Evolutionary conservation across 2,329 filamentous ascomycete species (phyloP), one percentile per base, ranked within the genome.

Genomic region (Fusarium praegraminearum): DNA sequence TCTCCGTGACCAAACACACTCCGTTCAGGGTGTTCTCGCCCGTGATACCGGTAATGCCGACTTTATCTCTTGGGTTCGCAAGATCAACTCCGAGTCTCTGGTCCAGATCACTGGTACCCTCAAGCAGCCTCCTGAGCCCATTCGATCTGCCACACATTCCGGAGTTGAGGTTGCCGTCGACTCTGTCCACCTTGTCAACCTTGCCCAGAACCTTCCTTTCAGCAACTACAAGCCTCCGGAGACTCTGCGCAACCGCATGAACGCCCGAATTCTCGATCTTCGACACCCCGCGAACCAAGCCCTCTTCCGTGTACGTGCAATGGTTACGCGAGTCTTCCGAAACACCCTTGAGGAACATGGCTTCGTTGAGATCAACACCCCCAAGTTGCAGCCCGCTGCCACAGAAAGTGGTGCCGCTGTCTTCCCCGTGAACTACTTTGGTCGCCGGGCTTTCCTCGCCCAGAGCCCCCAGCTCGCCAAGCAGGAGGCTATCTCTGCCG

Each of bases 311-410:
- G 89, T 97, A 50, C 93, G 96, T 71, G 91, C 93, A 7, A 90
- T 89, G 28, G 89, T 97, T 59, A 90, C 91, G 73, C 91, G 91
- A 73, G 85, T 92, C 28, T 98, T 97, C 85, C 91, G 94, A 50
- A 80, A 86, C 12, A 89, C 91, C 3, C 86, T 98, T 1, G 91
- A 95, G 71, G 84, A 86, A 4, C 84, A 91, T 67, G 91, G 89
- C 18, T 98, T 98, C 77, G 91, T 97, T 62, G 94, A 98, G 80
- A 97, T 98, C 64, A 93, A 97, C 77, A 97, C 93, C 0, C 94
- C 94, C 3, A 98, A 97, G 81, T 84, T 98, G 44, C 93, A 97
- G 82, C 93, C 93, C 3, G 90, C 92, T 15, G 94, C 94, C 2
- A 97, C 94, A 1, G 94, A 98, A 79, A 97, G 93, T 47, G 94